A percentile compares a stretch with the other conserved stretches of the same genome.
These are phyloP conservation scores for Prunus yedoensis DNA, from an alignment of 331 rosid species.

Conservation along the genomic window DNA sequence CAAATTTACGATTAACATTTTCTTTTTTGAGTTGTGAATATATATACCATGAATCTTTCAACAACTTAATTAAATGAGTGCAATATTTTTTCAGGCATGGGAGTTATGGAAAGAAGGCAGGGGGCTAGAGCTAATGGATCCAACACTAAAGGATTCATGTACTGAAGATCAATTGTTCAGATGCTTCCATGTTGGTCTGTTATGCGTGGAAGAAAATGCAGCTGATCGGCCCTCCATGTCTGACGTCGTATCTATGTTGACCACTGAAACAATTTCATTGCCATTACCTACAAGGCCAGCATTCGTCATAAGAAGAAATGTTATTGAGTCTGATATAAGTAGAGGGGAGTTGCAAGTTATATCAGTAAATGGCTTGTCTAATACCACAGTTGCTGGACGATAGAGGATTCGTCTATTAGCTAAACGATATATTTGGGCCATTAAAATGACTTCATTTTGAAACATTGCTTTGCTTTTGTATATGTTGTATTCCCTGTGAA, in stretches of 20 bases:
- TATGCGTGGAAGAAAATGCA: neutral
- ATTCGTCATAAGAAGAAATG: neutral
- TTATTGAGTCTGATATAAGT: no score
- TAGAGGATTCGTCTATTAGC: no score
- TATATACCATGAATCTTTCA: no score
- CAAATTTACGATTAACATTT: no score
- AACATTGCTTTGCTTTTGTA: no score
- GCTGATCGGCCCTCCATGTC: neutral
- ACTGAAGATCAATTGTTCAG: slow-evolving; percentile 4
- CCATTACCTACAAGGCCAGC: slow-evolving; percentile 8
- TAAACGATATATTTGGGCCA: no score
- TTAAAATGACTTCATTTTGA: neutral
- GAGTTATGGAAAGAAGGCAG: slow-evolving; percentile 1
- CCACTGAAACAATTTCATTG: neutral
- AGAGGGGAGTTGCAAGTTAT: no score
- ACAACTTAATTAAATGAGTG: no score
- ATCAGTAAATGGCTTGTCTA: no score
- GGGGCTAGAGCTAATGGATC: slow-evolving; percentile 4
- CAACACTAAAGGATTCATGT: neutral
- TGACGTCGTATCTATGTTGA: neutral
- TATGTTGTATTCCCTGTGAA: no score
- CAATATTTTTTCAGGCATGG: slow-evolving; percentile 8
- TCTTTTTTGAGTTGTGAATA: no score
- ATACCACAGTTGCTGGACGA: no score
- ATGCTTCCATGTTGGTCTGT: slow-evolving; percentile 15